Percentiles rank a stretch among this genome's conserved stretches.
phyloP scores from a whole-genome alignment of 805 yeast species.

The Candida sithepensis region DNA sequence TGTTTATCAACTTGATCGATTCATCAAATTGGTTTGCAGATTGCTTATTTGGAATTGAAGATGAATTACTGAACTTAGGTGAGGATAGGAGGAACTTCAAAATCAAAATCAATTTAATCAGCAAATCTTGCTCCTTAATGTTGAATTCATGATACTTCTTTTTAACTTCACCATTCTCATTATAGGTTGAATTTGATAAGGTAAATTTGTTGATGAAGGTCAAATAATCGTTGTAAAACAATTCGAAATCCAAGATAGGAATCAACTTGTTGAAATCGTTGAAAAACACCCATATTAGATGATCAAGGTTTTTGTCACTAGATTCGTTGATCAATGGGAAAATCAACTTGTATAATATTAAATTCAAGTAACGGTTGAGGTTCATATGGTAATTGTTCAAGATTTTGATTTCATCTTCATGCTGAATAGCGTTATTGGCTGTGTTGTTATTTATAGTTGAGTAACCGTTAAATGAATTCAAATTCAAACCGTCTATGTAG shows the following conservation, averaged over 20 bases:
- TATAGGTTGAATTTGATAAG: constrained; percentile 28
- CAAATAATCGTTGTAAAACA: constrained; percentile 50
- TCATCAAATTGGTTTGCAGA: constrained; percentile 30
- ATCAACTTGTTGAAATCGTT: constrained; percentile 50
- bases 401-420: constrained; percentile 17
- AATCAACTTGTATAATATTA: constrained; percentile 31
- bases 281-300: constrained; percentile 45
- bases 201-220: constrained; percentile 41
- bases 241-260: constrained; percentile 51
- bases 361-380: constrained; percentile 32
- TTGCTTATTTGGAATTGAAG: constrained; percentile 26
- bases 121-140: constrained; percentile 32
- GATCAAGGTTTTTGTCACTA: constrained; percentile 37
- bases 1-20: constrained; percentile 30
- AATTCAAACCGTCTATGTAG: constrained; percentile 18
- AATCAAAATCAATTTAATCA: constrained; percentile 49
- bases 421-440: constrained; percentile 1
- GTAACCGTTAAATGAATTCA: constrained; percentile 30
- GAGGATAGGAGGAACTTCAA: constrained; percentile 46
- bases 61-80: constrained; percentile 25
- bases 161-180: constrained; percentile 42
- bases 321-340: constrained; percentile 26
- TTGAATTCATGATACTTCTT: constrained; percentile 32
- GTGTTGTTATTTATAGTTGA: constrained; percentile 10
- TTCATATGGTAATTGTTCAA: constrained; percentile 34